Conservation (phyloP, 768 basidiomycete genomes). For the Boletus rufocinnamomeus region DNA sequence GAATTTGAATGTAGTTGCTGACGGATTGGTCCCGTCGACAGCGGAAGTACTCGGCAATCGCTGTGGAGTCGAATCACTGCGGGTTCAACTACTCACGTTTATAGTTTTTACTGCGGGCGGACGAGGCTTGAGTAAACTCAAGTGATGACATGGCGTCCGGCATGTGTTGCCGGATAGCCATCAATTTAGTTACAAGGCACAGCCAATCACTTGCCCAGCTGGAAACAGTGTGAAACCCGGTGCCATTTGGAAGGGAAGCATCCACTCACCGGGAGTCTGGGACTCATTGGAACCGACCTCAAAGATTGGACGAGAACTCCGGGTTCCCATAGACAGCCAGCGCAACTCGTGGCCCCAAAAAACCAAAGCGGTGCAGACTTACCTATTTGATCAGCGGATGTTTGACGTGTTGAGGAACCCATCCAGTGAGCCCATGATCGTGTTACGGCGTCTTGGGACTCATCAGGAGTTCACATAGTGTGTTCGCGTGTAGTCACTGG, state of each 20-base stretch:
- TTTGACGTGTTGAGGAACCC: constrained; percentile 22
- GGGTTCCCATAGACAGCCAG: constrained; percentile 18
- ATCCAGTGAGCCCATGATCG: constrained; percentile 20
- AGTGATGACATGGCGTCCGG: constrained; percentile 27
- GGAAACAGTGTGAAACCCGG: constrained; percentile 33
- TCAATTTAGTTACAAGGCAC: constrained; percentile 35
- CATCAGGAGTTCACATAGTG: constrained; percentile 10
- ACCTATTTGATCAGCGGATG: constrained; percentile 2
- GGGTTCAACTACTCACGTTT: constrained; percentile 10
- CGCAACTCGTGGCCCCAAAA: constrained; percentile 12
- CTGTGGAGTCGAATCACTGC: constrained; percentile 9
- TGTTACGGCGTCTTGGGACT: constrained; percentile 22
- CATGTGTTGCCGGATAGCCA: constrained; percentile 24
- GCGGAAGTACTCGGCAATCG: constrained; percentile 31
- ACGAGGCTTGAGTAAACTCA: constrained; percentile 3
- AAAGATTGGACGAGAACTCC: constrained; percentile 7
- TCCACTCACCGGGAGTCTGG: constrained; percentile 17
- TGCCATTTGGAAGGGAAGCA: constrained; percentile 24
- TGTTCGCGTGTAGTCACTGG: constrained; percentile 15
- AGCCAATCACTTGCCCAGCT: constrained; percentile 23
- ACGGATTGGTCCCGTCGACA: constrained; percentile 23
- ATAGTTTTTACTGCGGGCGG: constrained; percentile 23
- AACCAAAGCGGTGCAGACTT: constrained; percentile 8
- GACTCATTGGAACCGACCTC: constrained; percentile 4
- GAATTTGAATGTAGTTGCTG: constrained; percentile 29